phyloP scores from a whole-genome alignment of 2,329 filamentous ascomycete genomes.

The Onygenales sp. region DNA sequence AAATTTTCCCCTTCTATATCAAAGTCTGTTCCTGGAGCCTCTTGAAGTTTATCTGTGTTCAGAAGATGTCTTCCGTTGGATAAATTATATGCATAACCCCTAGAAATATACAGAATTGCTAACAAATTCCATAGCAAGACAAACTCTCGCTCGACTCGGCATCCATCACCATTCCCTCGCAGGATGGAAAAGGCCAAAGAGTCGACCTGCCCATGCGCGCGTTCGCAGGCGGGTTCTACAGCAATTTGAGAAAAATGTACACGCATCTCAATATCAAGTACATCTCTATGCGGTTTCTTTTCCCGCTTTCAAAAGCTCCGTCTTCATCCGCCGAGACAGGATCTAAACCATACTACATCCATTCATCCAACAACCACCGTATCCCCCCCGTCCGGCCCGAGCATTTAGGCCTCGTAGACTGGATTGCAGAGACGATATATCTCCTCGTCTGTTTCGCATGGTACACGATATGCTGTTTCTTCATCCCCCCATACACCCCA shows the following conservation, averaged over 20 bases:
- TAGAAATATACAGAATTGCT: neutral
- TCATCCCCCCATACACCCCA: conserved; percentile 28
- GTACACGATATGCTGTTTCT: conserved; percentile 46
- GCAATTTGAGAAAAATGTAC: conserved; percentile 48
- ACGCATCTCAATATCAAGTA: conserved; percentile 43
- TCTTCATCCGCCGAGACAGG: conserved; percentile 1
- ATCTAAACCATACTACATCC: conserved; percentile 38
- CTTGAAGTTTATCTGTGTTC: neutral
- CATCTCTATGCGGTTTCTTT: conserved; percentile 44
- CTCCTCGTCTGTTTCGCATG: conserved; percentile 43
- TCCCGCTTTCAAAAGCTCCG: conserved; percentile 36
- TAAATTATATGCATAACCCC: neutral
- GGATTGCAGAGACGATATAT: conserved; percentile 37
- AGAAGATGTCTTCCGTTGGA: neutral
- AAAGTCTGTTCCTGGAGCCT: too few species aligned
- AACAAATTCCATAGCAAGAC: conserved; percentile 25
- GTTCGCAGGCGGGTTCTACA: conserved; percentile 45
- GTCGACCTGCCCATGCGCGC: conserved; percentile 45
- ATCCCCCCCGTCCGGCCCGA: conserved; percentile 35
- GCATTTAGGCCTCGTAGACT: conserved; percentile 24
- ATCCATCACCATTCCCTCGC: conserved; percentile 28
- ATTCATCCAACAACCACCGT: conserved; percentile 47
- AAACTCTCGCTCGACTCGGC: conserved; percentile 37
- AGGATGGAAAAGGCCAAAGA: conserved; percentile 18
- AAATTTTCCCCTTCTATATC: too few species aligned